Base-by-base conservation (phyloP, 1,284 basidiomycete species). In the Microbotryomycetes sp. region DNA sequence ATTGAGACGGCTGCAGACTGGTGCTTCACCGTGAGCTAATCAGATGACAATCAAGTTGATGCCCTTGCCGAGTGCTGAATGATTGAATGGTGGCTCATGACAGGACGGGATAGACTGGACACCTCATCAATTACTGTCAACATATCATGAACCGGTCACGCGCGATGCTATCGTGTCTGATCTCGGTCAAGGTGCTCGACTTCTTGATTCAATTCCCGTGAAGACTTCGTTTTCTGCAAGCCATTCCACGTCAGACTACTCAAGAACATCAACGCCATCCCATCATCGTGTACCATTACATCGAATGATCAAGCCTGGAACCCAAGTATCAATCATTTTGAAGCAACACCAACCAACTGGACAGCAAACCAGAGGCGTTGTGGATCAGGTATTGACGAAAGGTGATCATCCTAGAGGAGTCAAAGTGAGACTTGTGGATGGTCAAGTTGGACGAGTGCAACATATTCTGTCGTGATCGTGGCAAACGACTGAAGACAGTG, bases 391-490 rank as follows among this genome's bases (percentile, higher is more conserved):
- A 2, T 19, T 71, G 32, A 68, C 68, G 31, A 55, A 54, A 29
- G 66, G 66, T 2, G 68, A 71, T 30, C 70, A 71, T 46, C 70
- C 70, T 15, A 53, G 70, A 16, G 70, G 70, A 1, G 66, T 70
- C 22, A 71, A 71, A 36, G 65, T 71, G 1, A 19, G 70, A 2
- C 32, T 63, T 16, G 32, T 36, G 30, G 64, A 64, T 19, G 68
- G 70, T 12, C 42, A 62, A 15, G 68, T 71, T 0, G 68, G 70
- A 1, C 51, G 70, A 7, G 66, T 71, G 7, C 68, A 67, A 2
- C 46, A 60, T 23, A 47, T 66, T 7, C 25, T 64, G 16, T 59
- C 53, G 59, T 5, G 50, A 42, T n/a, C n/a, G n/a, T n/a, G n/a
- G n/a, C n/a, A n/a, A 42, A 42, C 36, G 36, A 9, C 36, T 19